Conservation (phyloP, 345 rosid genomes). For the Boechera divaricarpa region DNA sequence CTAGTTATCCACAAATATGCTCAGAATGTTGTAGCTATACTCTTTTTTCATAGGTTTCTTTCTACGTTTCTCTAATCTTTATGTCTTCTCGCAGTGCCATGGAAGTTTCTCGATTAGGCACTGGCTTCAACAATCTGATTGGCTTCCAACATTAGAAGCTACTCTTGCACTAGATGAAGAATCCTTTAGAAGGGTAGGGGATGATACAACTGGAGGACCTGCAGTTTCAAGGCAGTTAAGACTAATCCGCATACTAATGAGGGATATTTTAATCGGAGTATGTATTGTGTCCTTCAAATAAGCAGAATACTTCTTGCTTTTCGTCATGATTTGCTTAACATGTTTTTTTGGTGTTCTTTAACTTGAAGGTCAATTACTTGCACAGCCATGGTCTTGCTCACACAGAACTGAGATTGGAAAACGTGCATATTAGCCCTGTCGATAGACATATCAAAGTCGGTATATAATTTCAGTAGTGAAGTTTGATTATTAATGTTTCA, state of each 20-base stretch:
- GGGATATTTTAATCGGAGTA: conserved; percentile 96
- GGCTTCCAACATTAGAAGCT: conserved; percentile 97
- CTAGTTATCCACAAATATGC: neutral
- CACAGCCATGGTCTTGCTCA: conserved; percentile 98
- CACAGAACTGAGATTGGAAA: conserved; percentile 94
- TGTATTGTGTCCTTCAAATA: conserved; percentile 41
- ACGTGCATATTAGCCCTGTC: conserved; percentile 93
- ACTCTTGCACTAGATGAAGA: conserved; percentile 96
- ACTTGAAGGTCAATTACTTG: conserved; percentile 86
- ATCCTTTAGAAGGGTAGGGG: conserved; percentile 82
- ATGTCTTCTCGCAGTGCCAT: conserved; percentile 64
- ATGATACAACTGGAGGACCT: conserved; percentile 96
- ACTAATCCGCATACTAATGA: conserved; percentile 77
- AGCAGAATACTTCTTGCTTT: neutral
- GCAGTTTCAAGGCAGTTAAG: conserved; percentile 86
- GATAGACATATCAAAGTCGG: conserved; percentile 94
- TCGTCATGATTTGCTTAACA: conserved; percentile 26
- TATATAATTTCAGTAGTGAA: conserved; percentile 12
- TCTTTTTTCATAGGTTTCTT: neutral
- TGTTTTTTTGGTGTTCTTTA: conserved; percentile 22
- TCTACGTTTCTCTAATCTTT: neutral
- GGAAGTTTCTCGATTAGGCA: conserved; percentile 95
- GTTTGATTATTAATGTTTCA: conserved; percentile 18
- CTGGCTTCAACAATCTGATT: conserved; percentile 93
- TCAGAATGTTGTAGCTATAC: neutral